Evolutionary conservation across 208 protist species (phyloP), one percentile per base, ranked within the genome.

Genomic region (Acanthamoeba lenticulata): DNA sequence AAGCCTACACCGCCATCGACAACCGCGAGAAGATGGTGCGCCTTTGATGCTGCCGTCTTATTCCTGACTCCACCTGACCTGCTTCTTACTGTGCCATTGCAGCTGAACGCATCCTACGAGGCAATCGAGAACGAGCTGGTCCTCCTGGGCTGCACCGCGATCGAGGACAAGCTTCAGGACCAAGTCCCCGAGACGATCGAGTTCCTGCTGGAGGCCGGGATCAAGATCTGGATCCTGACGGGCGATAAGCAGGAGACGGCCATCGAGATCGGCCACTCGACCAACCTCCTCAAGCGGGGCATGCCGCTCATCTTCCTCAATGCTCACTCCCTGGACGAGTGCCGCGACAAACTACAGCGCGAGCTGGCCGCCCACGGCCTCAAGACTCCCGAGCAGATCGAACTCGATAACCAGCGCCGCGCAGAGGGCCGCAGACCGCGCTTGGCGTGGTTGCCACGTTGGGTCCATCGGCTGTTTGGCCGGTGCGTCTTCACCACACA

Each of bases 151-250:
- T 89, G 88, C 5, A 99, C 98, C 0, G 98, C 98, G 0, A 98
- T 99, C 77, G 98, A 99, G 96, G 99, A 99, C 96, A 98, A 98
- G 95, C 95, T 99, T 67, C 99, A 99, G 94, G 97, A 98, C 17
- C 97, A 96, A 32, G 98, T 99, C 3, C 97, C 98, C n/a, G 98
- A 99, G 92, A 98, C 98, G 4, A 47, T 65, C 13, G 15, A 3
- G 27, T 94, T 94, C 88, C 19, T 98, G 77, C 52, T 97, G 6
- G 94, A 97, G 92, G 92, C 92, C 1, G 92, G 92, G 7, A 98
- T 99, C 36, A 96, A 99, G 9, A 92, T 99, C n/a, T 99, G 99
- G 98, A 98, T 99, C 95, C 96, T 99, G 27, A 99, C 99, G 19
- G 99, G 99, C 49, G 98, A 99, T 95, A 99, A 99, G 95, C 97